These are phyloP conservation scores for Croton laevigatus DNA, from an alignment of 441 rosid genomes.

Conservation along the genomic window DNA sequence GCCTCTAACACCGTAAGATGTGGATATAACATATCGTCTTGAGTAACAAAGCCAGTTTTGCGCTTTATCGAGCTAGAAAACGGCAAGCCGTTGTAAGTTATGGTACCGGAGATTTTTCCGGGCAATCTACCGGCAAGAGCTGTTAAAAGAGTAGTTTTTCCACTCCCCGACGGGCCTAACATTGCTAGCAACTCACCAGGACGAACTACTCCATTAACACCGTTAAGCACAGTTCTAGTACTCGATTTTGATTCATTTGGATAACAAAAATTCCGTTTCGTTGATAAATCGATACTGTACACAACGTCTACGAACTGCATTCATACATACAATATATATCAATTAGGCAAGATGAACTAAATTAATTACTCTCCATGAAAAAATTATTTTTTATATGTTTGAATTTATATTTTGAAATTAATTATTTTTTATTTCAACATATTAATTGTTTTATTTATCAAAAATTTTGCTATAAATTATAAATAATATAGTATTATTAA, in stretches of 20 bases:
- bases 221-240: conserved; percentile 49
- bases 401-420: too few species aligned
- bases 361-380: too few species aligned
- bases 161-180: conserved; percentile 96
- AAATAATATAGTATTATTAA: too few species aligned
- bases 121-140: conserved; percentile 72
- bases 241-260: conserved; percentile 45
- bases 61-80: conserved; percentile 78
- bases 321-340: neutral
- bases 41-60: conserved; percentile 72
- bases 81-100: conserved; percentile 55
- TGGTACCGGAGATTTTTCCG: conserved; percentile 61
- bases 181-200: conserved; percentile 85
- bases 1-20: conserved; percentile 83
- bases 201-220: conserved; percentile 62
- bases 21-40: conserved; percentile 80
- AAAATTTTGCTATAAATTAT: too few species aligned
- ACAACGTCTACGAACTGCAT: conserved; percentile 72
- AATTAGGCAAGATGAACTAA: too few species aligned
- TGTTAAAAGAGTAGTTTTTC: conserved; percentile 84
- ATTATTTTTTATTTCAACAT: neutral
- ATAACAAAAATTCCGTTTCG: conserved; percentile 31
- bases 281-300: conserved; percentile 43
- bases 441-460: too few species aligned
- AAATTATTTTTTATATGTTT: too few species aligned